A percentile compares a stretch with the other conserved stretches of the same genome.
These are phyloP conservation scores for Blastobotrys illinoisensis DNA, from an alignment of 1,139 yeast genomes.

Conservation along the genomic window DNA sequence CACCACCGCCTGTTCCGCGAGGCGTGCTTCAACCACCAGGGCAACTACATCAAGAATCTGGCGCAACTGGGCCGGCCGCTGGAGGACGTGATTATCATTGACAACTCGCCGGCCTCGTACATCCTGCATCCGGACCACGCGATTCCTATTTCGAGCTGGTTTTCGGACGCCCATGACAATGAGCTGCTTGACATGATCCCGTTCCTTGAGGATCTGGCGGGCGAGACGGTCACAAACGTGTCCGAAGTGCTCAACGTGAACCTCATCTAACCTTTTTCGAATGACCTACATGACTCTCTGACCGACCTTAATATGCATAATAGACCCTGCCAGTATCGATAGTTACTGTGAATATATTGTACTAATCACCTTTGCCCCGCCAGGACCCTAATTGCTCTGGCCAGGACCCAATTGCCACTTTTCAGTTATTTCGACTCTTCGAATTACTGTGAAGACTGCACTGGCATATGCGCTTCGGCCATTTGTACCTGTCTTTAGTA, in stretches of 20 bases:
- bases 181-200: slow-evolving; percentile 90
- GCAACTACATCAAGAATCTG: slow-evolving; percentile 88
- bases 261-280: slow-evolving; percentile 2
- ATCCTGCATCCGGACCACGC: slow-evolving; percentile 97
- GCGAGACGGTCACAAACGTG: slow-evolving; percentile 66
- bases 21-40: slow-evolving; percentile 73
- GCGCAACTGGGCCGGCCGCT: slow-evolving; percentile 93
- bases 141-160: slow-evolving; percentile 97
- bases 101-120: slow-evolving; percentile 95
- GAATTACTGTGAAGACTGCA: no score
- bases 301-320: neutral
- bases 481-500: no score
- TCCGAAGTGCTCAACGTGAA: slow-evolving; percentile 73
- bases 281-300: neutral
- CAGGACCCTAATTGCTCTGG: neutral
- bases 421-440: no score
- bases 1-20: slow-evolving; percentile 94
- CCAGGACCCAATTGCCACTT: no score
- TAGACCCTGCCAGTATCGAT: neutral
- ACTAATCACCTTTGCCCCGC: no score
- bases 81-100: slow-evolving; percentile 79
- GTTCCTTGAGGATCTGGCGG: slow-evolving; percentile 76
- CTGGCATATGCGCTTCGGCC: no score
- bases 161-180: slow-evolving; percentile 95
- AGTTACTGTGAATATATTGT: neutral